These are phyloP conservation scores for Penicillium brasilianum DNA, from an alignment of 2,329 filamentous ascomycete species.

Conservation along the genomic window DNA sequence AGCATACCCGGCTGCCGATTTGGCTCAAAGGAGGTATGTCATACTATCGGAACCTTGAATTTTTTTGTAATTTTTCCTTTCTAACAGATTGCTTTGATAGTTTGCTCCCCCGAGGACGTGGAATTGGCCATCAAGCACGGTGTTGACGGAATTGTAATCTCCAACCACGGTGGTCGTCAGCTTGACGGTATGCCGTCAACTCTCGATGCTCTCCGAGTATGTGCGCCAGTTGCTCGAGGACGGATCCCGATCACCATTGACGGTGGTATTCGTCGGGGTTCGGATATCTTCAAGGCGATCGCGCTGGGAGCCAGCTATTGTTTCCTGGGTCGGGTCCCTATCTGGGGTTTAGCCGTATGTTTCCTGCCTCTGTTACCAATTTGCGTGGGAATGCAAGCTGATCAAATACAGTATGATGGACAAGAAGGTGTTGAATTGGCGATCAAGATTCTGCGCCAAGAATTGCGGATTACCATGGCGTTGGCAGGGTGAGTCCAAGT, in stretches of 20 bases:
- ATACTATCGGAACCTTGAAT: slow-evolving; percentile 17
- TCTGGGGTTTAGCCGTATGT: slow-evolving; percentile 24
- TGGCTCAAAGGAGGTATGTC: slow-evolving; percentile 39
- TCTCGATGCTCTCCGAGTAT: slow-evolving; percentile 41
- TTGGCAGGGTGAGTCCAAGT: slow-evolving; percentile 35
- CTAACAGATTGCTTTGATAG: slow-evolving; percentile 9
- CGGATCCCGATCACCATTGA: slow-evolving; percentile 42
- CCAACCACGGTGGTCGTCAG: slow-evolving; percentile 48
- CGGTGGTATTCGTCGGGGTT: slow-evolving; percentile 42
- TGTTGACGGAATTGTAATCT: slow-evolving; percentile 45
- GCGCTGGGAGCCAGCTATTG: slow-evolving; percentile 41
- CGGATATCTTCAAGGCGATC: slow-evolving; percentile 46
- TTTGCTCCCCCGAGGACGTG: slow-evolving; percentile 43
- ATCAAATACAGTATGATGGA: slow-evolving; percentile 35
- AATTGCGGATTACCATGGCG: slow-evolving; percentile 41
- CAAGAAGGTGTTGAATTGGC: slow-evolving; percentile 43
- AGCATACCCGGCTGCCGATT: slow-evolving; percentile 54
- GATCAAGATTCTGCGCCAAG: slow-evolving; percentile 39
- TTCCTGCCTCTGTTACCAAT: not conserved
- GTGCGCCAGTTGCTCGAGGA: slow-evolving; percentile 35
- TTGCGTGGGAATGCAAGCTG: slow-evolving; percentile 3
- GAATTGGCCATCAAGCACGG: slow-evolving; percentile 42
- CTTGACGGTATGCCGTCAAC: slow-evolving; percentile 46
- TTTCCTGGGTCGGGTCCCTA: slow-evolving; percentile 39
- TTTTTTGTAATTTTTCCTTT: slow-evolving; percentile 8